These are phyloP conservation scores for Pseudomassariella vexata DNA, from an alignment of 2,329 filamentous ascomycete species.

Conservation along the genomic window DNA sequence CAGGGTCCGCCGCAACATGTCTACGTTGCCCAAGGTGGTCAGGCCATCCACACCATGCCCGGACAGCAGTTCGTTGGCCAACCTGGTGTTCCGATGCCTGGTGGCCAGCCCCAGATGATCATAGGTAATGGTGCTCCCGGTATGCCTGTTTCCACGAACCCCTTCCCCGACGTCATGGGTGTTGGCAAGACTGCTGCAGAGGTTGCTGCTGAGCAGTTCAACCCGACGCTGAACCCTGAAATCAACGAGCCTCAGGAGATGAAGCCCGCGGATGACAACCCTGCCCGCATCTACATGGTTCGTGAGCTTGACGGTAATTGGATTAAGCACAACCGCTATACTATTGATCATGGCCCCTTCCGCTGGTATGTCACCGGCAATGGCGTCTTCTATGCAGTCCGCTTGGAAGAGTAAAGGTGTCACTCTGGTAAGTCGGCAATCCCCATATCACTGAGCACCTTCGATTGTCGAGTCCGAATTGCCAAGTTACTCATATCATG, in stretches of 20 bases:
- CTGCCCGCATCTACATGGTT: conserved; percentile 54
- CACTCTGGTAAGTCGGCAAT: background rate
- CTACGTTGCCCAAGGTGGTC: conserved; percentile 8
- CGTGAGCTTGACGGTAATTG: conserved; percentile 56
- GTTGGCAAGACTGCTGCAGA: conserved; percentile 46
- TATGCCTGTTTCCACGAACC: background rate
- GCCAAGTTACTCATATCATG: no score
- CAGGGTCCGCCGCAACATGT: conserved; percentile 5
- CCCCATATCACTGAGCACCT: background rate
- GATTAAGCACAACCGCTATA: conserved; percentile 52
- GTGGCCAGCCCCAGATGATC: conserved; percentile 3
- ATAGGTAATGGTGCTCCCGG: conserved; percentile 8
- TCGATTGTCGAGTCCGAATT: no score
- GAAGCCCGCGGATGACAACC: conserved; percentile 56
- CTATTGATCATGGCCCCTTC: conserved; percentile 53
- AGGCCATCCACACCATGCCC: conserved; percentile 3
- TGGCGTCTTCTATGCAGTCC: conserved; percentile 57
- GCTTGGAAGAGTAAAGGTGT: conserved; percentile 35
- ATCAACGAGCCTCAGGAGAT: conserved; percentile 56
- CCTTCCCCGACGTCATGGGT: conserved; percentile 41
- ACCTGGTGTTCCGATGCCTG: no score
- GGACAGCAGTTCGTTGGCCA: background rate
- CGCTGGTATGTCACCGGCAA: conserved; percentile 55
- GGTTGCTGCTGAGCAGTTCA: conserved; percentile 38
- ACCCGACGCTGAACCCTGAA: conserved; percentile 43